Evolutionary conservation across 257 asterid species (phyloP).

Genomic region (Ilex aquifolium): DNA sequence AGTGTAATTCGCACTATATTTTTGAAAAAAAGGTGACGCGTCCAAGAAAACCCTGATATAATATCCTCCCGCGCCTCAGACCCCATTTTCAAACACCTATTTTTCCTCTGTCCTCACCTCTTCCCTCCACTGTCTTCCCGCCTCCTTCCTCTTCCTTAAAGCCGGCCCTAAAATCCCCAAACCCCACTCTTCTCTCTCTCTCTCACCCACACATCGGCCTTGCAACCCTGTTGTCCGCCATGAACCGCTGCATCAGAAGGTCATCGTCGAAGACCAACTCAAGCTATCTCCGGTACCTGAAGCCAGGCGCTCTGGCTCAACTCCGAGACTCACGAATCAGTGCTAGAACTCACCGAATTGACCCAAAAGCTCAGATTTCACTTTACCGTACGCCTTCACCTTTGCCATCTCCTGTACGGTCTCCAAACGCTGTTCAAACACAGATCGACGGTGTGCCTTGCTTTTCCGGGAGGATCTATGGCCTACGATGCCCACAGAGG

Average conservation of each 20-base stretch:
- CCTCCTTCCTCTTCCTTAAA: constrained; percentile 2
- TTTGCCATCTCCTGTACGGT: constrained; percentile 3
- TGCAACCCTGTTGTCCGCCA: neutral
- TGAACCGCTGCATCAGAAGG: constrained; percentile 21
- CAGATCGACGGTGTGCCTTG: constrained; percentile 8
- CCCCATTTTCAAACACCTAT: neutral
- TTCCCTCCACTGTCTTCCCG: constrained; percentile 27
- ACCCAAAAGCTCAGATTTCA: constrained; percentile 10
- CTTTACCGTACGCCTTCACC: neutral
- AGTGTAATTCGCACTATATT: too few species aligned
- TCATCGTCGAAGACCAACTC: neutral
- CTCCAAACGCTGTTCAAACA: constrained; percentile 5
- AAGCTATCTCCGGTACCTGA: constrained; percentile 21
- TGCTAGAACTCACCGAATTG: constrained; percentile 18
- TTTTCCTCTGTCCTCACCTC: constrained; percentile 7
- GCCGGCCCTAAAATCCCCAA: neutral
- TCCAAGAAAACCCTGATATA: too few species aligned
- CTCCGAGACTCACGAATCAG: constrained; percentile 28
- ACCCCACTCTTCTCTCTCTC: constrained; percentile 1
- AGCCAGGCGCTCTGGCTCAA: constrained; percentile 29
- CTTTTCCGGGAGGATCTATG: constrained; percentile 18
- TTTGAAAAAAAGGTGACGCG: too few species aligned
- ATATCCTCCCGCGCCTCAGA: constrained; percentile 3
- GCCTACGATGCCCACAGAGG: constrained; percentile 27
- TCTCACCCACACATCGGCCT: neutral